Percentiles rank a stretch among this genome's conserved stretches.
phyloP scores from a whole-genome alignment of 768 basidiomycete genomes.

The Gloeopeniophorella convolvens region DNA sequence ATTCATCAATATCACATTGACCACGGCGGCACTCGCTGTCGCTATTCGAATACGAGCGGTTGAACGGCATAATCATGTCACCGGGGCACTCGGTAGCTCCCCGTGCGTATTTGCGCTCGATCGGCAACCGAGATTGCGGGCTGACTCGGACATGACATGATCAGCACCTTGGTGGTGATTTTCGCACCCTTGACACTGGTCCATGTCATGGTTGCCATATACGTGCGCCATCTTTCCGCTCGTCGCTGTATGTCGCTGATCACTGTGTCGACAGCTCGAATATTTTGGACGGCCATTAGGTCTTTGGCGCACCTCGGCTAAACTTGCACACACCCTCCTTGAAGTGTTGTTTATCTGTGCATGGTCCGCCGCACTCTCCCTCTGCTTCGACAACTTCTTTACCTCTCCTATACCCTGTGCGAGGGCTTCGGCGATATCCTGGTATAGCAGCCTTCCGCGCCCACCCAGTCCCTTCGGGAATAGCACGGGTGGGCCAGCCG shows the following conservation, averaged over 20 bases:
- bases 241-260: conserved; percentile 16
- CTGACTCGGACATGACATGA: background rate
- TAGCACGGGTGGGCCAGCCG: conserved; percentile 41
- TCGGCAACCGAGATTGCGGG: no score
- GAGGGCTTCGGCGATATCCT: conserved; percentile 47
- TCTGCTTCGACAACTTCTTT: conserved; percentile 89
- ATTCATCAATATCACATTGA: conserved; percentile 78
- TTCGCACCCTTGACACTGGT: conserved; percentile 78
- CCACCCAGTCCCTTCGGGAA: conserved; percentile 35
- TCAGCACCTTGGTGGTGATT: conserved; percentile 74
- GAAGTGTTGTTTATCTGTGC: conserved; percentile 89
- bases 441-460: conserved; percentile 69
- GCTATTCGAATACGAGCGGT: conserved; percentile 66
- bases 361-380: conserved; percentile 87
- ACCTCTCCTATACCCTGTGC: conserved; percentile 80
- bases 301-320: conserved; percentile 84
- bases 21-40: conserved; percentile 68
- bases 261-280: conserved; percentile 53
- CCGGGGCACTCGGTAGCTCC: conserved; percentile 77
- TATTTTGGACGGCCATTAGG: conserved; percentile 90
- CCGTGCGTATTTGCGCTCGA: conserved; percentile 65
- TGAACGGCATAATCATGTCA: conserved; percentile 43
- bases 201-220: conserved; percentile 82
- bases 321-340: conserved; percentile 78
- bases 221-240: conserved; percentile 44